Base-by-base conservation (phyloP, 768 basidiomycete genomes). In the Leccinum rimulosum region DNA sequence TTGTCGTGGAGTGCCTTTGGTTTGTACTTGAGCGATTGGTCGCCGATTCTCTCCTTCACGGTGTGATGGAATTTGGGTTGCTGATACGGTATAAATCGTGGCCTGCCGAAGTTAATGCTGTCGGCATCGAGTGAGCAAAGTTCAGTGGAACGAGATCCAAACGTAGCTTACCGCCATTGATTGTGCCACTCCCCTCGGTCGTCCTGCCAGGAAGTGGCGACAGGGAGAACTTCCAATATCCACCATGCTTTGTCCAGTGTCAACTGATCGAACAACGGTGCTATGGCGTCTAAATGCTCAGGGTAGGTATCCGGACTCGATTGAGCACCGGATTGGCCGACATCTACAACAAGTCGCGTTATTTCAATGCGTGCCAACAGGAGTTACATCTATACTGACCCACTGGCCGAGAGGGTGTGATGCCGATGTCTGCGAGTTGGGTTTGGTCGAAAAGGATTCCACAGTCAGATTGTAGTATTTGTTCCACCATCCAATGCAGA, bases 401-500 rank as follows among this genome's bases (percentile, higher is more conserved):
- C n/a, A 60, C 56, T 3, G 62, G 45, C 45, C 57, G 52, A 53
- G 66, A 56, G 55, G 50, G 49, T 28, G 54, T 58, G 50, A 84
- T 81, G n/a, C 75, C 74, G 9, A 77, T 75, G 11, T 76, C 74
- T 19, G 65, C 64, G 27, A 90, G 78, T 15, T 81, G 82, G 2
- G 65, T 74, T 4, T 66, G 56, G 56, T 86, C 82, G 65, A 90
- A 90, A 31, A 74, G 63, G 35, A 91, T 79, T 6, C 83, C 85
- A 64, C 86, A 84, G n/a, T 77, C 70, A 14, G 88, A 77, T 11
- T 70, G 64, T 25, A 84, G 76, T 57, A 84, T 76, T 63, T 93
- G 82, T 54, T 84, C 83, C 36, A 92, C 77, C 89, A 93, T 91
- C 91, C 91, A 93, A 28, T 83, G 82, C 30, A 93, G 75, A 17